phyloP scores from a whole-genome alignment of 2,329 filamentous ascomycete species.

The Aspergillus transmontanensis region DNA sequence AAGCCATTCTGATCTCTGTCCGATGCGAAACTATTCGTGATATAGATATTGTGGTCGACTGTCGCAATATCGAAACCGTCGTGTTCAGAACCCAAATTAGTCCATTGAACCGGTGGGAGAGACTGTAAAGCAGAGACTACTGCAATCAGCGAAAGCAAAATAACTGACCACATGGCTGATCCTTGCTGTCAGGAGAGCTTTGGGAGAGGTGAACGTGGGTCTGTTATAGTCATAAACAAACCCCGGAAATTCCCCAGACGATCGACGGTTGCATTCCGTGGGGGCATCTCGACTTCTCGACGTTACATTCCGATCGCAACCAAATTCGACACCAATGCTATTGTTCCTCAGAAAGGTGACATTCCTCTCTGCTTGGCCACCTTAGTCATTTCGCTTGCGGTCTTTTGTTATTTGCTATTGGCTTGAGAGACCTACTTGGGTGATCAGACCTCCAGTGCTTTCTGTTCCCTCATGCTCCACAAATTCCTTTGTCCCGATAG shows the following conservation, averaged over 20 bases:
- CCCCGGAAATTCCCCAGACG: not conserved
- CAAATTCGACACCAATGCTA: not conserved
- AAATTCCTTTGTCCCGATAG: not conserved
- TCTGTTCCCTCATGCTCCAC: not conserved
- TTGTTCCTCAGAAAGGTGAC: not conserved
- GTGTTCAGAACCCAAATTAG: not conserved
- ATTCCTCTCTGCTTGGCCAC: not conserved
- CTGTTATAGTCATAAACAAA: not conserved
- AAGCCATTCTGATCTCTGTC: slow-evolving; percentile 48
- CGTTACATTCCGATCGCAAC: slow-evolving; percentile 8
- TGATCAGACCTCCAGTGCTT: not conserved
- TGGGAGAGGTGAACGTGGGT: not conserved
- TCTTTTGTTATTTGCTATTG: not conserved
- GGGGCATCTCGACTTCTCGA: slow-evolving; percentile 1
- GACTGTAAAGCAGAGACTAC: slow-evolving; percentile 2
- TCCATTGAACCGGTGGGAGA: slow-evolving; percentile 8
- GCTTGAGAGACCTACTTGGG: not conserved
- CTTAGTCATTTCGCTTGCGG: not conserved
- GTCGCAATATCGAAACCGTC: not conserved
- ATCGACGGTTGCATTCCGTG: slow-evolving; percentile 9
- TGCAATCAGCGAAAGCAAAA: not conserved
- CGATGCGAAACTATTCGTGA: slow-evolving; percentile 43
- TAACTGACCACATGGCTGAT: slow-evolving; percentile 1
- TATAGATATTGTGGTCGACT: slow-evolving; percentile 33
- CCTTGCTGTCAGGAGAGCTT: not conserved